A percentile compares a stretch with the other conserved stretches of the same genome.
phyloP scores from a whole-genome alignment of 2,329 filamentous ascomycete genomes.

The Claviceps sp. region DNA sequence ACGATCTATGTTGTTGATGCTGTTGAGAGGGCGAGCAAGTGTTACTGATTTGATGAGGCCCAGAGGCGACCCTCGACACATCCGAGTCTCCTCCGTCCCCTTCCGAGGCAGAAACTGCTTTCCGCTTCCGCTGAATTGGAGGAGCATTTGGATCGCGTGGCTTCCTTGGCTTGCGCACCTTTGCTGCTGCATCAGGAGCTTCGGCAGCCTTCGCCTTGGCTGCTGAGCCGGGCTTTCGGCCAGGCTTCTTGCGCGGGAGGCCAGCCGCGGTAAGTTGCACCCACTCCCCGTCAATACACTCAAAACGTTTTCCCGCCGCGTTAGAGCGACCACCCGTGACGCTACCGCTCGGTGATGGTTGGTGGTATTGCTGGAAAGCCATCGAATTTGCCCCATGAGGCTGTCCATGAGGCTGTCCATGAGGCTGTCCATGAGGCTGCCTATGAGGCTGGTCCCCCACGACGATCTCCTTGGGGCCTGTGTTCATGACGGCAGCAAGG shows the following conservation, averaged over 20 bases:
- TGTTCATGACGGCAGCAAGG: constrained; percentile 17
- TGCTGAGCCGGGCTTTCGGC: constrained; percentile 48
- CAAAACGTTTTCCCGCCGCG: constrained; percentile 18
- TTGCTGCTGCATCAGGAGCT: constrained; percentile 27
- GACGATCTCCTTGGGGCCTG: constrained; percentile 33
- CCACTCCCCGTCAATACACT: constrained; percentile 24
- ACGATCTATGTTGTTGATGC: constrained; percentile 11
- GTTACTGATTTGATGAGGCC: constrained; percentile 10
- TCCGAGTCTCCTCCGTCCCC: constrained; percentile 20
- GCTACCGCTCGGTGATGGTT: constrained; percentile 14
- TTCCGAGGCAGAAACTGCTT: constrained; percentile 28
- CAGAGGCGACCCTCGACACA: constrained; percentile 13
- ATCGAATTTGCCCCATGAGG: constrained; percentile 12
- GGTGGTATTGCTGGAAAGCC: constrained; percentile 15
- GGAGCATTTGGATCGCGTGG: constrained; percentile 46
- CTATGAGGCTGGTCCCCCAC: constrained; percentile 24
- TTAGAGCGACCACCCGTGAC: constrained; percentile 9
- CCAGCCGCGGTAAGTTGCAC: constrained; percentile 44
- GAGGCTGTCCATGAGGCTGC: constrained; percentile 28
- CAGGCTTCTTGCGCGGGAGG: constrained; percentile 48
- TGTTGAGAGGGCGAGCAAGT: constrained; percentile 11
- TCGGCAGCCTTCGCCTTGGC: constrained; percentile 29
- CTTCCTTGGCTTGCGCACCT: constrained; percentile 41
- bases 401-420: constrained; percentile 20
- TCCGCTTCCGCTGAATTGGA: constrained; percentile 41